Conservation (phyloP, 371 early-diverging fungal species). For the Gilbertella persicaria region DNA sequence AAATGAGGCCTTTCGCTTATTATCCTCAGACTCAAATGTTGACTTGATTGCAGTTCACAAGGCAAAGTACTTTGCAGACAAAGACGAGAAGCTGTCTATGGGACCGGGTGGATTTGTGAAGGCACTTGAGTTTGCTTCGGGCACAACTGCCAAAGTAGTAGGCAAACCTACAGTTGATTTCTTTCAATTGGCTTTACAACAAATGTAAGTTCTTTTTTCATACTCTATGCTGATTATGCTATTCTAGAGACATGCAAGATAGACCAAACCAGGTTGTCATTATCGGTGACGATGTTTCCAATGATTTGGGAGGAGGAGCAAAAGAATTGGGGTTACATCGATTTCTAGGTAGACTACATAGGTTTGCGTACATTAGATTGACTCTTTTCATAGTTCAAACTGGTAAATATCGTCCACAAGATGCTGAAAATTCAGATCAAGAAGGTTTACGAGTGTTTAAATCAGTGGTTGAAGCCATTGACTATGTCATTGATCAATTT, state of each 20-base stretch:
- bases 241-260: conserved; percentile 20
- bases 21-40: conserved; percentile 34
- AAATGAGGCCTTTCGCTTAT: conserved; percentile 69
- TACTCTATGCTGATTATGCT: background rate
- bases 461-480: conserved; percentile 48
- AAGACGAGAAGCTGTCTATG: conserved; percentile 63
- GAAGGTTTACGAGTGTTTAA: conserved; percentile 28
- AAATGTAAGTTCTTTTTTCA: conserved; percentile 53
- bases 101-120: conserved; percentile 89
- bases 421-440: conserved; percentile 45
- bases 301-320: conserved; percentile 81
- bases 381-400: conserved; percentile 59
- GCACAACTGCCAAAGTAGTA: conserved; percentile 65
- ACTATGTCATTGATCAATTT: conserved; percentile 32
- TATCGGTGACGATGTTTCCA: conserved; percentile 84
- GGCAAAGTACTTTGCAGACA: conserved; percentile 73
- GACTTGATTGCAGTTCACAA: conserved; percentile 80
- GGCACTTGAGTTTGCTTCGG: conserved; percentile 80
- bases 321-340: conserved; percentile 69
- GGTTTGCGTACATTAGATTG: background rate
- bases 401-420: conserved; percentile 79
- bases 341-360: conserved; percentile 51
- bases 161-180: conserved; percentile 82
- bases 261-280: conserved; percentile 65
- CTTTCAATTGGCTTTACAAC: conserved; percentile 72